Evolutionary conservation across 2,329 filamentous ascomycete genomes (phyloP), one percentile per base, ranked within the genome.

Genomic region (Exophiala sp.): DNA sequence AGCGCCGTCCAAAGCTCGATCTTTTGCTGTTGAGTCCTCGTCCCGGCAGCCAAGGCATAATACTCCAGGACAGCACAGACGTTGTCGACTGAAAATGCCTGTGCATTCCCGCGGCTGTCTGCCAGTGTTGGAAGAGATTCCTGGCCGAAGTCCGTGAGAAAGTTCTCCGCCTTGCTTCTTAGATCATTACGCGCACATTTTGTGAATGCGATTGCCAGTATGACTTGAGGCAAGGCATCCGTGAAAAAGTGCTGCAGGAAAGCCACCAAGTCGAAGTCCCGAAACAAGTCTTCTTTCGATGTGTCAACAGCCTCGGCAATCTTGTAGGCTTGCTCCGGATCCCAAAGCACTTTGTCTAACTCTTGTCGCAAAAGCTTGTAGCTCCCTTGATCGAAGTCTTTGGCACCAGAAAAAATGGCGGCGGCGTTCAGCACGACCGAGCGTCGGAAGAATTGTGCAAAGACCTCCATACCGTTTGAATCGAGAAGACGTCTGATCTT

Each of bases 391-490:
- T 88, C 79, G 58, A 82, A 79, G 48, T 81, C 79, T 69, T 88
- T 80, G 22, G 55, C 48, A 62, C 81, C 86, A 47, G 83, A 75
- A 66, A 97, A 97, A 67, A 98, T 93, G 64, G 93, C 85, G 57
- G 84, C 75, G 63, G 90, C 88, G 81, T 96, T 96, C 72, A 85
- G 84, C 70, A 85, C 86, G 65, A 98, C 81, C 67, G 97, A 78
- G 70, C 91, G 88, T 70, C 88, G 84, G 71, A 98, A 95, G 70
- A 93, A 96, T 75, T 90, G 94, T 54, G 88, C 83, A 69, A 90
- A 96, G 66, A 96, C 89, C 78, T 98, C 94, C 91, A 98, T 98
- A 66, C 90, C 90, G 89, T 95, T 85, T 64, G 91, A 90, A 81
- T 95, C 85, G 73, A 97, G 85, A 68, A 97, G 83, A 80, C 94